Percentiles rank a stretch among this genome's conserved stretches.
Conservation (phyloP, 495 filamentous ascomycete genomes). For the Penicillium malachiteum region DNA sequence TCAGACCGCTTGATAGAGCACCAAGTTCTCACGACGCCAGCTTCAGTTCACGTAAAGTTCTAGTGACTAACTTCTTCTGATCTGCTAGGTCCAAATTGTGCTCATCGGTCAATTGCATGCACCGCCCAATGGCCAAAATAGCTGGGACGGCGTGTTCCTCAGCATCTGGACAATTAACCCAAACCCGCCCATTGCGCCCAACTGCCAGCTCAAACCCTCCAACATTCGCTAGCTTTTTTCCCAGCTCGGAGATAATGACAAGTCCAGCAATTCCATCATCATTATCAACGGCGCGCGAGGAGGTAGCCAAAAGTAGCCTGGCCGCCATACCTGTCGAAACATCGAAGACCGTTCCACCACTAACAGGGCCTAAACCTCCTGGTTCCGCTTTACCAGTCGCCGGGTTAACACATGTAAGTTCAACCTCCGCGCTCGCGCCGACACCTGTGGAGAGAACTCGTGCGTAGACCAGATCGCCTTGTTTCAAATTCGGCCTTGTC, state of each 20-base stretch:
- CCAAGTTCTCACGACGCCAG: slow-evolving; percentile 27
- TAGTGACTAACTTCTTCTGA: slow-evolving; percentile 78
- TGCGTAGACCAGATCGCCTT: slow-evolving; percentile 82
- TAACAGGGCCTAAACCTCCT: slow-evolving; percentile 83
- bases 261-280: slow-evolving; percentile 63
- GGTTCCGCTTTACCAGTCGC: slow-evolving; percentile 84
- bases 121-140: slow-evolving; percentile 77
- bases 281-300: slow-evolving; percentile 53
- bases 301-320: slow-evolving; percentile 56
- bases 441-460: slow-evolving; percentile 65
- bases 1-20: not conserved
- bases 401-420: slow-evolving; percentile 84
- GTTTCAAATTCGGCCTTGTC: slow-evolving; percentile 72
- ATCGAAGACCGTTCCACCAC: slow-evolving; percentile 82
- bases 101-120: slow-evolving; percentile 73
- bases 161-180: slow-evolving; percentile 72
- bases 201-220: slow-evolving; percentile 89
- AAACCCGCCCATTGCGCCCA: slow-evolving; percentile 89
- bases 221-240: slow-evolving; percentile 61
- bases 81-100: slow-evolving; percentile 63
- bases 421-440: slow-evolving; percentile 79
- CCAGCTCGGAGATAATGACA: slow-evolving; percentile 78
- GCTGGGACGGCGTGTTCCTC: slow-evolving; percentile 54
- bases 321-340: slow-evolving; percentile 78
- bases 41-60: slow-evolving; percentile 55